These are phyloP conservation scores for Firmiana major DNA, from an alignment of 345 rosid species.

Conservation along the genomic window DNA sequence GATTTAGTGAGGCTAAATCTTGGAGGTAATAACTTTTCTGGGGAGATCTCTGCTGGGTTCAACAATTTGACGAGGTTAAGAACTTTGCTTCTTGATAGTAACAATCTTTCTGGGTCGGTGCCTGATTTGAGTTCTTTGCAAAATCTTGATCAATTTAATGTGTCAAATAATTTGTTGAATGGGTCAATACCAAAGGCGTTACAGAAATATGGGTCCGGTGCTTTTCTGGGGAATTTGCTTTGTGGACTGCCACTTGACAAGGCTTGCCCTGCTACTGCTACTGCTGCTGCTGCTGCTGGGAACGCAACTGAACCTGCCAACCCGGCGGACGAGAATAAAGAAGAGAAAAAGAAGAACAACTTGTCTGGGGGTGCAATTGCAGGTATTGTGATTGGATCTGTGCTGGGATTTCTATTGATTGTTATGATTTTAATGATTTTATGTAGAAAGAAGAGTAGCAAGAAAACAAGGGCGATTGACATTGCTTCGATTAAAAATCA, in stretches of 20 bases:
- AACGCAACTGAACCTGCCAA: slow-evolving; percentile 44
- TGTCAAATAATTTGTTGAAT: slow-evolving; percentile 68
- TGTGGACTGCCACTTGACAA: slow-evolving; percentile 44
- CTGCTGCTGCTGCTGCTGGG: slow-evolving; percentile 6
- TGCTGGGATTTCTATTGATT: slow-evolving; percentile 24
- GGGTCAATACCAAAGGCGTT: slow-evolving; percentile 68
- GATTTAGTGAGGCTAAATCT: slow-evolving; percentile 63
- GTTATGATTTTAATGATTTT: slow-evolving; percentile 49
- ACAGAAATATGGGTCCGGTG: slow-evolving; percentile 34
- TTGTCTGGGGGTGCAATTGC: slow-evolving; percentile 85
- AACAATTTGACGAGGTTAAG: slow-evolving; percentile 30
- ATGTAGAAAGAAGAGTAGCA: slow-evolving; percentile 51
- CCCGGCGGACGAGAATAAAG: slow-evolving; percentile 25
- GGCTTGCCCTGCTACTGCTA: slow-evolving; percentile 17
- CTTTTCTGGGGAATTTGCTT: slow-evolving; percentile 70
- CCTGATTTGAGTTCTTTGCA: slow-evolving; percentile 34
- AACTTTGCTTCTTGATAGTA: slow-evolving; percentile 69
- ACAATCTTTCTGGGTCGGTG: slow-evolving; percentile 58
- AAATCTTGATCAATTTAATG: slow-evolving; percentile 67
- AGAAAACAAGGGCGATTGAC: slow-evolving; percentile 59
- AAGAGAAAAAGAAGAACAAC: slow-evolving; percentile 41
- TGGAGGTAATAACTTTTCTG: slow-evolving; percentile 58
- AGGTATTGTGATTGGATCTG: slow-evolving; percentile 80
- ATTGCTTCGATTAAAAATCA: slow-evolving; percentile 56
- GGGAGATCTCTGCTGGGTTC: slow-evolving; percentile 46